Base-by-base conservation (phyloP, 192 early-diverging fungal species). In the Backusella psychrophila region DNA sequence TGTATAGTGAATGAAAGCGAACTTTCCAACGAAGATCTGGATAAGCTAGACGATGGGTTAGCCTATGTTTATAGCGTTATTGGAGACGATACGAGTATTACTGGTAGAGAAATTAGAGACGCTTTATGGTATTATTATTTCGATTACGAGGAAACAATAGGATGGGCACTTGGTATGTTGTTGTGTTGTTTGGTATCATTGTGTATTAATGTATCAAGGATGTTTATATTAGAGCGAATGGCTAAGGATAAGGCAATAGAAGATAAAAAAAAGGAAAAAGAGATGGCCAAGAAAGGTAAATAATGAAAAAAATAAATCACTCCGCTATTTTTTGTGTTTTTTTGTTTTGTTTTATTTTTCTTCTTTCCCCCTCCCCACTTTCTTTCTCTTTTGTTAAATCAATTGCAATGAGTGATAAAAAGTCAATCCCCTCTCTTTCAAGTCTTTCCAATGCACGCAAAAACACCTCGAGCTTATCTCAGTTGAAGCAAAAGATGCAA, bases 121-220 rank as follows among this genome's bases (percentile, higher is more conserved):
- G 83, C 91, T 29, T 82, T 96, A 68, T 91, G 90, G 88, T 84
- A 93, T 75, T 89, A 91, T 70, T 93, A 91, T 76, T 93, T 92
- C 81, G 90, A 96, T 75, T 80, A 82, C 17, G 85, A 88, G 39
- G 79, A 91, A 42, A 87, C 94, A 1, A 82, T 93, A 31, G 87
- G 89, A 36, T 91, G 86, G 79, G 82, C 94, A 21, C 82, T 88
- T 23, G 92, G 94, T 95, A 90, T 82, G 89, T 76, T 9, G 19
- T 29, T 26, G 23, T 23, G 9, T 26, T 9, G 11, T 9, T 59
- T 39, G 9, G 23, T 0, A 21, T 6, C 9, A 21, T 9, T 63
- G 56, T 63, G 11, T 63, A 63, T 63, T 29, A 1, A 63, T 63
- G 19, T 23, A 56, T 21, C 0, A 7, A 12, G 1, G 9, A 53